These are phyloP conservation scores for Sanghuangporus weigelae DNA, from an alignment of 1,284 basidiomycete genomes.

Conservation along the genomic window DNA sequence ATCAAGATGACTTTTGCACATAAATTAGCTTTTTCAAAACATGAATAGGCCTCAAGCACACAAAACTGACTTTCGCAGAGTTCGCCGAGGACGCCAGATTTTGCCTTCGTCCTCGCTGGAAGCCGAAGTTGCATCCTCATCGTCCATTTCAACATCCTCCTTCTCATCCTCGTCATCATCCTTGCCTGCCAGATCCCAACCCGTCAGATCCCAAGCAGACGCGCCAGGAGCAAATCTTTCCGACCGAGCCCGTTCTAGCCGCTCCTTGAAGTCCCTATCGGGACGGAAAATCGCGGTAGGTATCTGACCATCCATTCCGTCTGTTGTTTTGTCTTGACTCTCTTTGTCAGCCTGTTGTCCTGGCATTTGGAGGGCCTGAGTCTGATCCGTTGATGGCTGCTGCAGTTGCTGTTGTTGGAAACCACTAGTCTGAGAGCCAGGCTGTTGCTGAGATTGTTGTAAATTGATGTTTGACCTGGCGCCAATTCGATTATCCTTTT, in stretches of 20 bases:
- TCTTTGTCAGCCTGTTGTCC: constrained; percentile 27
- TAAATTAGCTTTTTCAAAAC: constrained; percentile 14
- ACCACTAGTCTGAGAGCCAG: constrained; percentile 11
- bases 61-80: constrained; percentile 75
- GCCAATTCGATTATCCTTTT: constrained; percentile 44
- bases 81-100: constrained; percentile 80
- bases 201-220: constrained; percentile 40
- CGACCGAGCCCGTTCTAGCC: constrained; percentile 38
- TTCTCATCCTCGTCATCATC: constrained; percentile 59
- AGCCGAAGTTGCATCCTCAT: constrained; percentile 41
- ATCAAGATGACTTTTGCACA: constrained; percentile 76
- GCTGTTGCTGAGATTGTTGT: constrained; percentile 30
- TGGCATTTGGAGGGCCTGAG: constrained; percentile 23
- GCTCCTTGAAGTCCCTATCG: constrained; percentile 83
- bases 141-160: constrained; percentile 48
- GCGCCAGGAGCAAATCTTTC: constrained; percentile 33
- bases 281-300: constrained; percentile 85
- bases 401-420: constrained; percentile 22
- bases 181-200: constrained; percentile 41
- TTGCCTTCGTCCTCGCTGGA: constrained; percentile 66
- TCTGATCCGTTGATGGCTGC: constrained; percentile 22
- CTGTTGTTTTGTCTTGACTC: constrained; percentile 43
- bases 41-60: constrained; percentile 18
- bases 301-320: constrained; percentile 46
- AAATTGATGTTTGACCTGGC: constrained; percentile 19